Evolutionary conservation across 2,329 filamentous ascomycete genomes (phyloP), one percentile per base, ranked within the genome.

Genomic region (Metarhizium rileyi): DNA sequence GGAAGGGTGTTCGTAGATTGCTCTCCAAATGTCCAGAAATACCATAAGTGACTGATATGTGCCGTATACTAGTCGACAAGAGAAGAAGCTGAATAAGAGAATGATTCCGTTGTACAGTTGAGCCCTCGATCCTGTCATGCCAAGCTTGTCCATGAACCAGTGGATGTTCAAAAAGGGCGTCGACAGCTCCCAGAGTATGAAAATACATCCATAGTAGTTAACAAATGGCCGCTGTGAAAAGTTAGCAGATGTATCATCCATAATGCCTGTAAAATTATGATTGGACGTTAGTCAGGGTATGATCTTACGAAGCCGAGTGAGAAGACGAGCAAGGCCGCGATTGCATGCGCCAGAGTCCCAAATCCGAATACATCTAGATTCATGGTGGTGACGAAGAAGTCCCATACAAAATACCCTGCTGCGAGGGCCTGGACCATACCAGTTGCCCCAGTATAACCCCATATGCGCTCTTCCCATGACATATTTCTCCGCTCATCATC

Each of bases 131-230:
- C 88, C 88, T 0, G 88, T 93, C 75, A 89, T 82, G 60, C 81
- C 77, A 52, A 91, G 72, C 71, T 94, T 94, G 69, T 94, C 88
- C 68, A 86, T 87, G 72, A 93, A 93, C 88, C 88, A 94, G 72
- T 94, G 88, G 63, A 91, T 78, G 64, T 94, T 94, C 51, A 93
- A 76, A 66, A 93, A 90, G 7, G 87, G 87, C 4, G 84, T 86
- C 25, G 86, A 90, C 36, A 94, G 78, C 67, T 94, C 88, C 78
- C 90, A 94, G 51, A 93, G 82, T 60, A 94, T 87, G 67, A 94
- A 94, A 52, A 81, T 80, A 50, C 78, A 77, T 50, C 79, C 85
- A 67, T 93, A 94, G 71, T 83, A 90, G 71, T 91, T 90, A 56
- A 90, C 76, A 61, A 91, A 90, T 2, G 88, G 88, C 52, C 86